Evolutionary conservation across 2,329 filamentous ascomycete species (phyloP).

Genomic region (Verticillium albo-atrum): DNA sequence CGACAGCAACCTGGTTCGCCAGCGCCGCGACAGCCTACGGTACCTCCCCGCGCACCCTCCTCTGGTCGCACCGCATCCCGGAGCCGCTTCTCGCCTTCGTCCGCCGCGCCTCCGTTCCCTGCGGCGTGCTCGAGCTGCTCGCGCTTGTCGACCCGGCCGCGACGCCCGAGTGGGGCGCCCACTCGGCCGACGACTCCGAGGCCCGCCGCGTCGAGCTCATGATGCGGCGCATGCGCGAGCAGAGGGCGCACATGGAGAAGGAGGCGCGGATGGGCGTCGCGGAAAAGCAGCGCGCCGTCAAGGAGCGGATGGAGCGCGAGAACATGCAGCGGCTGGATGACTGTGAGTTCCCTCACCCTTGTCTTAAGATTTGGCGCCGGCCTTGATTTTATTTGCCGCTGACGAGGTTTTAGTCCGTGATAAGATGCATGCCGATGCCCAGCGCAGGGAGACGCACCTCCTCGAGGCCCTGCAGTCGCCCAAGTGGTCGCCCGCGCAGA

Average conservation of each 20-base stretch:
- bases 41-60: conserved; percentile 47
- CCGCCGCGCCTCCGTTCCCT: conserved; percentile 49
- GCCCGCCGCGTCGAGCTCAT: conserved; percentile 30
- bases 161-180: conserved; percentile 47
- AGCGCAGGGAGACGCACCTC: conserved; percentile 39
- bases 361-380: not conserved
- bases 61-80: conserved; percentile 59
- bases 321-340: conserved; percentile 40
- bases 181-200: conserved; percentile 34
- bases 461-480: conserved; percentile 49
- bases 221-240: conserved; percentile 31
- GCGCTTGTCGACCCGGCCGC: conserved; percentile 41
- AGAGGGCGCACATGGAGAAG: conserved; percentile 32
- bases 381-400: too few species aligned
- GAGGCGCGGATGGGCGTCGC: conserved; percentile 39
- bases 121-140: conserved; percentile 54
- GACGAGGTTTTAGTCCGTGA: conserved; percentile 45
- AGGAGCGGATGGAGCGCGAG: conserved; percentile 36
- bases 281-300: conserved; percentile 33
- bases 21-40: conserved; percentile 51
- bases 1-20: conserved; percentile 48
- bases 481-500: conserved; percentile 44
- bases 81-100: conserved; percentile 45
- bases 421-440: conserved; percentile 27
- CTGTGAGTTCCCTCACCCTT: conserved; percentile 27